phyloP scores from a whole-genome alignment of 1,284 basidiomycete species.

The Heterobasidion occidentale region DNA sequence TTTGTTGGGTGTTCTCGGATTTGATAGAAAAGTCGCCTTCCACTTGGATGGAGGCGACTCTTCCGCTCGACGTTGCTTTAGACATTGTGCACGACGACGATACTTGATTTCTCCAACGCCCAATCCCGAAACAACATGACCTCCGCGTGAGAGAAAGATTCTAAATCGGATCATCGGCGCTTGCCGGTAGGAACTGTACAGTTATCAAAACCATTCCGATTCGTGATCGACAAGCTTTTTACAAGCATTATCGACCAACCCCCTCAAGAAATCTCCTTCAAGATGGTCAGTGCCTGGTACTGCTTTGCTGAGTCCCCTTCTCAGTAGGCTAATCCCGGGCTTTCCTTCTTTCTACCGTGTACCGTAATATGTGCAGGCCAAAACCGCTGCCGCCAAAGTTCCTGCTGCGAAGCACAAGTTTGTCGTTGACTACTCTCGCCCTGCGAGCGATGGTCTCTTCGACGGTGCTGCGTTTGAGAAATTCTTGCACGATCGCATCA shows the following conservation, averaged over 20 bases:
- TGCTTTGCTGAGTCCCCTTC: conserved; percentile 88
- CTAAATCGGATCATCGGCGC: conserved; percentile 2
- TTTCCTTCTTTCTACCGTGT: conserved; percentile 19
- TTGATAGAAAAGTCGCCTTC: conserved; percentile 81
- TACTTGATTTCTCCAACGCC: not conserved
- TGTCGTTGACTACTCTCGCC: conserved; percentile 91
- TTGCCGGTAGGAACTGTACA: conserved; percentile 20
- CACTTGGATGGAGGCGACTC: conserved; percentile 65
- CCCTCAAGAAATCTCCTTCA: conserved; percentile 25
- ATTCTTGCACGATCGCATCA: conserved; percentile 91
- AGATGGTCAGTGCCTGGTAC: conserved; percentile 64
- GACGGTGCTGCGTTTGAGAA: conserved; percentile 89
- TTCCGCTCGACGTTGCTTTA: conserved; percentile 47
- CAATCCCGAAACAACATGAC: not conserved
- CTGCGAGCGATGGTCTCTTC: conserved; percentile 86
- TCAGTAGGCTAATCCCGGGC: conserved; percentile 77
- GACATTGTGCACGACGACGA: conserved; percentile 29
- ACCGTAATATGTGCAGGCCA: conserved; percentile 43
- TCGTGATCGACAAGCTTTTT: conserved; percentile 5
- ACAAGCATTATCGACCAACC: conserved; percentile 1
- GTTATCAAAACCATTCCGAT: conserved; percentile 8
- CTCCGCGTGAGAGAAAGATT: conserved; percentile 7
- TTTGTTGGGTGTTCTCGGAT: conserved; percentile 62
- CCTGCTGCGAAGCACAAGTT: conserved; percentile 80
- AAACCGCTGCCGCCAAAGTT: conserved; percentile 63